Percentiles rank a stretch among this genome's conserved stretches.
Conservation (phyloP, 495 filamentous ascomycete species). For the Penicillium silybi region DNA sequence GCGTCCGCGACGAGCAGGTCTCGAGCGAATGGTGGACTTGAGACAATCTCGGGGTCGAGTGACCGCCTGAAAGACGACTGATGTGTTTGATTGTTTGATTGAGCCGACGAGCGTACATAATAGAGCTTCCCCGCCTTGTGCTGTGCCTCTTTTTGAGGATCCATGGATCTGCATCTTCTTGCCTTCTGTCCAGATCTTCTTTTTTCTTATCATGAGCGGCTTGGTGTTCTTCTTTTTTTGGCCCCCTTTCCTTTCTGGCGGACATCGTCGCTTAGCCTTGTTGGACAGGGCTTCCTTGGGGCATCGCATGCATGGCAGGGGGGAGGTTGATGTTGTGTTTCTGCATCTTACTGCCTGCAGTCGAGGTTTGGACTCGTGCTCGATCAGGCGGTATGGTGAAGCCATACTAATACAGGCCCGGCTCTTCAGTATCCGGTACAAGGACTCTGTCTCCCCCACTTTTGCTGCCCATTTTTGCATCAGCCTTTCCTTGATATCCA, state of each 20-base stretch:
- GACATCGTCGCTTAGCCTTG: neutral
- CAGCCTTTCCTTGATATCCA: neutral
- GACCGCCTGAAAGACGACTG: conserved; percentile 34
- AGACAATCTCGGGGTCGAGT: conserved; percentile 9
- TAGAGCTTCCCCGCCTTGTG: conserved; percentile 14
- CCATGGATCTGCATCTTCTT: conserved; percentile 13
- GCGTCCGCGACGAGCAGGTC: conserved; percentile 39
- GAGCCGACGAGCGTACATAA: conserved; percentile 25
- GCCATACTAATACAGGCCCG: too few species aligned
- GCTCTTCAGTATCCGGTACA: too few species aligned
- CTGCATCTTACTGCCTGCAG: neutral
- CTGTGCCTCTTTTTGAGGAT: conserved; percentile 7
- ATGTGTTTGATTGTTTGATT: conserved; percentile 19
- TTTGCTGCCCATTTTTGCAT: neutral
- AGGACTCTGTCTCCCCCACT: neutral
- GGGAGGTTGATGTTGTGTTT: neutral
- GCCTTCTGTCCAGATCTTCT: neutral
- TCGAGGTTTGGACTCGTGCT: neutral
- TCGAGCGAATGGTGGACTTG: conserved; percentile 29
- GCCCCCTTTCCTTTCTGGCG: conserved; percentile 7
- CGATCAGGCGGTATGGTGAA: neutral
- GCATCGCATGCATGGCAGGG: conserved; percentile 1
- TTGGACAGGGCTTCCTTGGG: neutral
- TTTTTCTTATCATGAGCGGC: conserved; percentile 16
- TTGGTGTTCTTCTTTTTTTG: too few species aligned